Conservation (phyloP, 805 yeast genomes). For the Candida boidinii region DNA sequence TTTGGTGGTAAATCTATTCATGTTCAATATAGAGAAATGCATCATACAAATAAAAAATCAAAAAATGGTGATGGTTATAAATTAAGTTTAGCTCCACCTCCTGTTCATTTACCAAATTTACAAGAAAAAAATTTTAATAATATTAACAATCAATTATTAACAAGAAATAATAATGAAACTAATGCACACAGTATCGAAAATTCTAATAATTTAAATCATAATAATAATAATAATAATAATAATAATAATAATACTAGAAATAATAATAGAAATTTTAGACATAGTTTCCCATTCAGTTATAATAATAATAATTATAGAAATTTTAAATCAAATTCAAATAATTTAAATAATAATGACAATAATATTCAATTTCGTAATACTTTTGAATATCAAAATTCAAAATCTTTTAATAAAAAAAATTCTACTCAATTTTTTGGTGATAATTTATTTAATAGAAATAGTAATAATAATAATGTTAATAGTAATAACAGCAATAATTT, state of each 20-base stretch:
- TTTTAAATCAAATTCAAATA: background rate
- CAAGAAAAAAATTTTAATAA: slow-evolving; percentile 6
- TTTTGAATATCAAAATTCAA: too few relatives aligned
- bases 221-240: too few relatives aligned
- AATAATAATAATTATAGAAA: background rate
- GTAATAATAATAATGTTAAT: background rate
- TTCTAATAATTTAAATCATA: background rate
- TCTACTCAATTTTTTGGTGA: slow-evolving; percentile 16
- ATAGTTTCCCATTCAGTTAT: too few relatives aligned
- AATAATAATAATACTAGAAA: background rate
- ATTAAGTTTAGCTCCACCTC: slow-evolving; percentile 66
- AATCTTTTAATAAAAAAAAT: slow-evolving; percentile 5
- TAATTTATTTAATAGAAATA: slow-evolving; percentile 11
- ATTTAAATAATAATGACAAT: too few relatives aligned
- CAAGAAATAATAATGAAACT: background rate
- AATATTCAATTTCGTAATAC: background rate
- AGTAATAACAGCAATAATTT: too few relatives aligned
- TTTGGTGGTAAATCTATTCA: slow-evolving; percentile 70
- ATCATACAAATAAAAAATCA: slow-evolving; percentile 25
- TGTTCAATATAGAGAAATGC: slow-evolving; percentile 71
- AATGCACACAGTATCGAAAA: background rate
- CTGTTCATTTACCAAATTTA: slow-evolving; percentile 42
- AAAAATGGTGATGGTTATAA: slow-evolving; percentile 13
- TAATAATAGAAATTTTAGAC: too few relatives aligned
- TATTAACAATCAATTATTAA: slow-evolving; percentile 10